phyloP scores from a whole-genome alignment of 495 filamentous ascomycete species.

The Glonium stellatum region DNA sequence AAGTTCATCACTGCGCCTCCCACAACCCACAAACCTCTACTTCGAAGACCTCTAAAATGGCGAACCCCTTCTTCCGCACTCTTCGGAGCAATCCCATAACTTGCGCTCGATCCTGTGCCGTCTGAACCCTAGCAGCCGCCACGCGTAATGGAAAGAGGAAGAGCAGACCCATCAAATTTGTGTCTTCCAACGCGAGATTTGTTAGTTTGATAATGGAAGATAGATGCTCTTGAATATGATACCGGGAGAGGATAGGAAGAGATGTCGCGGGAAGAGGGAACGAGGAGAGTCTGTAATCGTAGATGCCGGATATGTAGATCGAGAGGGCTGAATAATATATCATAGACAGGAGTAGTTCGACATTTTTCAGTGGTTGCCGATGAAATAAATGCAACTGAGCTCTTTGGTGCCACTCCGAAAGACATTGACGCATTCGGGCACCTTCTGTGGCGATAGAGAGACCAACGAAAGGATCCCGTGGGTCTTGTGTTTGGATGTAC shows the following conservation, averaged over 20 bases:
- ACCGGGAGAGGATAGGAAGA: neutral
- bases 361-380: neutral
- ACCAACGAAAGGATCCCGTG: neutral
- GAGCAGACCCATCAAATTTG: neutral
- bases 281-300: neutral
- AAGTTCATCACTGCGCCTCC: neutral
- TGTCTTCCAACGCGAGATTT: neutral
- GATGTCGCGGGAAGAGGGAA: neutral
- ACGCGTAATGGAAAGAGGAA: neutral
- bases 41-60: neutral
- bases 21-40: neutral
- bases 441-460: neutral
- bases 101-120: neutral
- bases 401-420: neutral
- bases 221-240: neutral
- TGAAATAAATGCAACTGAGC: neutral
- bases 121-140: neutral
- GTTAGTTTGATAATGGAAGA: neutral
- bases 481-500: neutral
- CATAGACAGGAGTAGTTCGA: neutral
- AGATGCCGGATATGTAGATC: slow-evolving; percentile 2
- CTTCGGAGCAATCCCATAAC: neutral
- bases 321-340: slow-evolving; percentile 4
- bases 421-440: neutral
- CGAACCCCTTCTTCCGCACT: neutral